Base-by-base conservation (phyloP, 2,329 filamentous ascomycete genomes). In the Cladosporium sp. region DNA sequence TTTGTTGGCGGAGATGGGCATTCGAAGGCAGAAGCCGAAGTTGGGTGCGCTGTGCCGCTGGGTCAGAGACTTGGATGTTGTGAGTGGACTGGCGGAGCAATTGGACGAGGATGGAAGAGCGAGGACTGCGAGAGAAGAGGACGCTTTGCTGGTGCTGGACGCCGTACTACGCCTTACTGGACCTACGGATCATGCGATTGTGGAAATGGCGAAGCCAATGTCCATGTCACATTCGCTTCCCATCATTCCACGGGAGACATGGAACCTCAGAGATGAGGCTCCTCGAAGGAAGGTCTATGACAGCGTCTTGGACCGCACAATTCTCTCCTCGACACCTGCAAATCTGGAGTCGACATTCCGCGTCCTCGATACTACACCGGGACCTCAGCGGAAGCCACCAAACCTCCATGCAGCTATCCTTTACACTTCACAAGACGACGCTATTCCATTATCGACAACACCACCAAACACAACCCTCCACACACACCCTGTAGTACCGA, bases 31-130 rank as follows among this genome's bases (percentile, higher is more conserved):
- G 54, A 75, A 78, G 15, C 84, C 84, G 0, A 85, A 85, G 57
- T 68, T 87, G 0, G 84, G 84, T 16, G 82, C 84, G 1, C 67
- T 87, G 7, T 86, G 83, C 63, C 79, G 84, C 50, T 88, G 84
- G 84, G 84, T 87, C 4, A 77, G 84, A 51, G 83, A 86, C 60
- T 69, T 87, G 20, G 84, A 87, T 58, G 79, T 86, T 19, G 79
- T 86, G 43, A 84, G 80, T 56, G 83, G 83, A 1, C 67, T 86
- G 7, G 80, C 80, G 3, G 79, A 80, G 18, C 72, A 78, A 47
- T 69, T 78, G 0, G 71, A 71, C 2, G 72, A 73, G 2, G 66
- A 69, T 39, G 63, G 63, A 33, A 63, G 67, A 11, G 58, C 69
- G 47, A 71, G 77, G 30, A 70, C 72, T 0, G 58, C 63, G 2